Conservation (phyloP, 2,329 filamentous ascomycete genomes). For the Epichloe festucae region DNA sequence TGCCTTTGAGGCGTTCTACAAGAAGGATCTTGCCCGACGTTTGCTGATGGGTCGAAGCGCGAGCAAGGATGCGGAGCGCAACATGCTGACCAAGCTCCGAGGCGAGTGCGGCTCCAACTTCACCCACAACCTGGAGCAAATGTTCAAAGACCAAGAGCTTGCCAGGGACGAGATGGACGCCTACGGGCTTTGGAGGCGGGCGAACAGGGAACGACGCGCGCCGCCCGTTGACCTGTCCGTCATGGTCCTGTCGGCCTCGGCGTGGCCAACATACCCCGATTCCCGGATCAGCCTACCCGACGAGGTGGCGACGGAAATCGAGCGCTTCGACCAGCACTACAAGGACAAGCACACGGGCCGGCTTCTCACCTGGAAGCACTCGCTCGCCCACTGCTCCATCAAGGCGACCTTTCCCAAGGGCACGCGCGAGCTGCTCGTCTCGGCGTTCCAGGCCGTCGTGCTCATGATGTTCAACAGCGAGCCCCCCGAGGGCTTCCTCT, state of each 20-base stretch:
- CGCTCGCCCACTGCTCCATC: constrained; percentile 80
- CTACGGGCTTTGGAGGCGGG: constrained; percentile 58
- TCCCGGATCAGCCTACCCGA: constrained; percentile 57
- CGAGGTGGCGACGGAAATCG: constrained; percentile 62
- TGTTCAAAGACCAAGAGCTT: constrained; percentile 98
- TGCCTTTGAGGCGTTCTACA: constrained; percentile 98
- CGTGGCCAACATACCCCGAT: constrained; percentile 88
- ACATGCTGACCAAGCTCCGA: constrained; percentile 85
- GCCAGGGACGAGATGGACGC: constrained; percentile 85
- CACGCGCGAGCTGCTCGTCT: constrained; percentile 78
- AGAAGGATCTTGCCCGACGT: constrained; percentile 84
- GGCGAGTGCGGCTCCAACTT: constrained; percentile 88
- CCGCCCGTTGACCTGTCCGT: constrained; percentile 55
- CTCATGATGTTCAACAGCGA: constrained; percentile 79
- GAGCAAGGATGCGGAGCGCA: constrained; percentile 87
- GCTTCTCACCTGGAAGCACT: constrained; percentile 82
- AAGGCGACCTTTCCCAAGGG: constrained; percentile 69
- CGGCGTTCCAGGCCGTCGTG: constrained; percentile 83
- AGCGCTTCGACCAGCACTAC: constrained; percentile 77
- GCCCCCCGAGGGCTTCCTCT: constrained; percentile 44
- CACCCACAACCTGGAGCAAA: constrained; percentile 93
- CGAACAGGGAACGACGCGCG: constrained; percentile 31
- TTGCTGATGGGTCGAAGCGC: constrained; percentile 86
- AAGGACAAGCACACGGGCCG: constrained; percentile 80
- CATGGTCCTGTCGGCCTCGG: constrained; percentile 77